Base-by-base conservation (phyloP, 2,329 filamentous ascomycete genomes). In the Aspergillus arachidicola region DNA sequence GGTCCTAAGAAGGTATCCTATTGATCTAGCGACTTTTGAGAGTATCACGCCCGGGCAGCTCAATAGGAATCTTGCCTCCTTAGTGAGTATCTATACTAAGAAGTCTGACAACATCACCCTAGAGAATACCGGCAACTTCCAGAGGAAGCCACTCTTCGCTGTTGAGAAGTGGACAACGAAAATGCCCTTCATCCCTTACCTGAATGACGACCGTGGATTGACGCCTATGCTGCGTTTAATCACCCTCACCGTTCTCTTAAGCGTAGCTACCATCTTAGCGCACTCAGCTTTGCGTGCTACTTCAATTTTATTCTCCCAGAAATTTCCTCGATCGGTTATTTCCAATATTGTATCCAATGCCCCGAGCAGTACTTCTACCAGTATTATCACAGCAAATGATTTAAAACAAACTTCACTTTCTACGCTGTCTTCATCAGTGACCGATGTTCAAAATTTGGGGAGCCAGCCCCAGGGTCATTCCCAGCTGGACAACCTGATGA, bases 1-100 rank as follows among this genome's bases (percentile, higher is more conserved):
- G 12, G 71, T 80, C 21, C 58, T 79, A 43, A 73, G 71, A 67
- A 76, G 72, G 50, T 82, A 72, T 62, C 81, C 82, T 16, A 80
- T 84, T 61, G 81, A 83, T 64, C 64, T 84, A 54, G 74, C 76
- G 63, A 82, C 79, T 0, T 83, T 83, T 58, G 74, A 83, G 66
- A 81, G 78, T 61, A 81, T 84, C 64, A 76, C 81, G 16, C 77
- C 81, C 14, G 69, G 75, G 14, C 80, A 83, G 55, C 72, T 84
- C 32, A 83, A 83, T 66, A 73, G 79, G 38, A 82, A 83, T 61
- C 68, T 84, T 28, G 80, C 81, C 34, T 81, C 78, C 26, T 72
- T 82, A 43, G 75, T 73, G 46, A 71, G 70, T 23, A 70, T 75
- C 34, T 75, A 74, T 62, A 69, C 72, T 26, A 74, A 68, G 59